Conservation (phyloP, 1,139 yeast genomes). For the Candida sanyaensis region DNA sequence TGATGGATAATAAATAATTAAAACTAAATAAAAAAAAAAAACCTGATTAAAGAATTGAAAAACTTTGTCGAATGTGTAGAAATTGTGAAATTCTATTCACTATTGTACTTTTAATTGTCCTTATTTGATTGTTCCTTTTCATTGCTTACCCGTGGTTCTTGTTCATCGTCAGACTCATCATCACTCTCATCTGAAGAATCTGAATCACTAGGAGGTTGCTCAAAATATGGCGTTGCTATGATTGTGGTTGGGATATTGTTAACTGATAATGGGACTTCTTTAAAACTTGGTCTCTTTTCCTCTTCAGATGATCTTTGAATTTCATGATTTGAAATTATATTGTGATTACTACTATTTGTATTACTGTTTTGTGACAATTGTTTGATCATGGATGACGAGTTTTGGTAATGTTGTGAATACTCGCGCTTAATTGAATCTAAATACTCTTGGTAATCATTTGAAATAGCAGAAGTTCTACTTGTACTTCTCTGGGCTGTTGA, state of each 20-base stretch:
- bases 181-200: constrained; percentile 27
- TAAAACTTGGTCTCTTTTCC: neutral
- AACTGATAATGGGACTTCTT: neutral
- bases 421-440: constrained; percentile 18
- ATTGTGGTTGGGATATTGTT: constrained; percentile 21
- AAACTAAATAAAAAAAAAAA: neutral
- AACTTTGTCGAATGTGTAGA: neutral
- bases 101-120: neutral
- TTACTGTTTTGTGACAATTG: constrained; percentile 2
- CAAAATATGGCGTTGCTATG: constrained; percentile 43
- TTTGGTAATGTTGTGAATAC: constrained; percentile 14
- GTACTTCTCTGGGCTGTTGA: constrained; percentile 17
- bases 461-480: constrained; percentile 12
- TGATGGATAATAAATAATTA: neutral
- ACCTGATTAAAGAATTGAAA: neutral
- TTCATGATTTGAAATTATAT: constrained; percentile 2
- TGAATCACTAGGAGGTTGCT: constrained; percentile 41
- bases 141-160: neutral
- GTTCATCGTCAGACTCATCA: constrained; percentile 7
- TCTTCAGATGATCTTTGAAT: constrained; percentile 1
- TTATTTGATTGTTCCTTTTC: constrained; percentile 1
- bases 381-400: constrained; percentile 7
- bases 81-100: neutral
- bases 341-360: constrained; percentile 10
- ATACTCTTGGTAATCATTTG: constrained; percentile 22